phyloP scores from a whole-genome alignment of 192 early-diverging fungal genomes.

The Podila epigama region DNA sequence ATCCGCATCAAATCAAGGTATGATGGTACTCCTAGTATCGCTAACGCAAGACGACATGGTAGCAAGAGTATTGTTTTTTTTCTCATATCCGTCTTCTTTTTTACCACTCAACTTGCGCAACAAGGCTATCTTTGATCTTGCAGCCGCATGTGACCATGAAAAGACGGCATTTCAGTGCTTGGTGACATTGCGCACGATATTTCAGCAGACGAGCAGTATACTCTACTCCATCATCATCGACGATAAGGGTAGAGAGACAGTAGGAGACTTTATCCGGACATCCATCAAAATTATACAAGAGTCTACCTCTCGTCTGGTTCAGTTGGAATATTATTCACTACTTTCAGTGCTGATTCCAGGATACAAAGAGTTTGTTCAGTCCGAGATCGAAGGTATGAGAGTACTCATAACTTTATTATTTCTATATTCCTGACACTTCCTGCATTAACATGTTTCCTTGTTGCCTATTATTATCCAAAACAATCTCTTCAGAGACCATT shows the following conservation, averaged over 20 bases:
- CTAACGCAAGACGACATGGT: too few species aligned
- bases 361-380: neutral
- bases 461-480: too few species aligned
- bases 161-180: slow-evolving; percentile 20
- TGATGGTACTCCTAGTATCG: neutral
- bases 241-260: slow-evolving; percentile 3
- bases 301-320: slow-evolving; percentile 1
- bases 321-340: slow-evolving; percentile 20
- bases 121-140: slow-evolving; percentile 32
- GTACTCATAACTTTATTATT: neutral
- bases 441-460: neutral
- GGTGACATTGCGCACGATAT: slow-evolving; percentile 23
- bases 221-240: slow-evolving; percentile 5
- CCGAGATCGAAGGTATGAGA: neutral
- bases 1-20: slow-evolving; percentile 35
- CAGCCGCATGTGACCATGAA: slow-evolving; percentile 16
- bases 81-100: too few species aligned
- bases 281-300: slow-evolving; percentile 12
- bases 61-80: too few species aligned
- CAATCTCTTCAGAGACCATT: neutral
- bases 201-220: slow-evolving; percentile 17
- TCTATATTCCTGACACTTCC: neutral
- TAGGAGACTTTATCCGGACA: slow-evolving; percentile 14
- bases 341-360: slow-evolving; percentile 14
- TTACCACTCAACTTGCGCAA: too few species aligned